Base-by-base conservation (phyloP, 352 stramenopile species). In the Phytophthora megakarya region DNA sequence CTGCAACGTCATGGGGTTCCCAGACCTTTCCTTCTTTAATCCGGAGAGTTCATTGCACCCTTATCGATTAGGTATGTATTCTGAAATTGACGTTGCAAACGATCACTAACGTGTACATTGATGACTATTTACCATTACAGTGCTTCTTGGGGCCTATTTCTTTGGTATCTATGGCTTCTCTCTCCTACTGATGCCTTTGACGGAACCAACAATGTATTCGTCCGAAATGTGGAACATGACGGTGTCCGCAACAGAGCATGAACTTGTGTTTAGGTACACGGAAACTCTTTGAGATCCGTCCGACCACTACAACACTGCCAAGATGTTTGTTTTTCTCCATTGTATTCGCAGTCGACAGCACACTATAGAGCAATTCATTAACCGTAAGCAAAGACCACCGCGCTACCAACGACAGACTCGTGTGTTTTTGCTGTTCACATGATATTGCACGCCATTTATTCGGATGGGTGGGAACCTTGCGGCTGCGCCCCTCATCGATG, bases 1-100 rank as follows among this genome's bases (percentile, higher is more conserved):
- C 61, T 99, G 96, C 86, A 99, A 99, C 67, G 77, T 95, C 55
- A 97, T 98, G 92, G 96, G 96, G 44, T 92, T 99, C 33, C 96
- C 96, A 12, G 87, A 95, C 46, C 55, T 97, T 37, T 82, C 79
- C 13, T 96, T 96, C 61, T 90, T 94, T 58, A 88, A 80, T 28
- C 80, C 80, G 1, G 83, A 93, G 8, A 92, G 75, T 54, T 79
- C 75, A n/a, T 65, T 95, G 58, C 83, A 93, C 33, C 61, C 71
- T 53, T 93, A 83, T 67, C 84, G 84, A 82, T 84, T 81, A 82
- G 73, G 86, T 93, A 60, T 11, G 73, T 65, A 35, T 18, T 25
- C 21, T 28, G 25, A 12, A 4, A 19, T 9, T 3, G 5, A 33
- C 23, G 6, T 18, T 48, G 37, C 38, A 54, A 32, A 39, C 8